These are phyloP conservation scores for Chalciporus sp. DNA, from an alignment of 1,284 basidiomycete genomes.

Conservation along the genomic window DNA sequence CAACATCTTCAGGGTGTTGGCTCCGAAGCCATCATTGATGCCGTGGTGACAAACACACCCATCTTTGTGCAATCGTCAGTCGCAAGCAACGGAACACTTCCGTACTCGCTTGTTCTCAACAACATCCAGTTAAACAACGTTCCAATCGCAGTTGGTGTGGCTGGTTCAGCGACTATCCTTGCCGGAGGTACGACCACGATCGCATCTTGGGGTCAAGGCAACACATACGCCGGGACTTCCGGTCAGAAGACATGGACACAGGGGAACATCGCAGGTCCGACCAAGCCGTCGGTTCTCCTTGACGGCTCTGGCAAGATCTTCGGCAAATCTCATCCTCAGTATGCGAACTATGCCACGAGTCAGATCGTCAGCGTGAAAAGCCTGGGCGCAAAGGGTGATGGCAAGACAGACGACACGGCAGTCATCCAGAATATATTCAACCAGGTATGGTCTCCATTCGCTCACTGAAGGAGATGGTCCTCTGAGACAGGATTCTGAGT, in stretches of 20 bases:
- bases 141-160: constrained; percentile 48
- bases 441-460: constrained; percentile 16
- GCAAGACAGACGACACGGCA: constrained; percentile 53
- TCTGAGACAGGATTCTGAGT: constrained; percentile 7
- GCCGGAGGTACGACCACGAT: constrained; percentile 45
- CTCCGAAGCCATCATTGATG: constrained; percentile 51
- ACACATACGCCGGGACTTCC: constrained; percentile 48
- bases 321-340: constrained; percentile 51
- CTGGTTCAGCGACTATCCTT: constrained; percentile 21
- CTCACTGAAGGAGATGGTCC: no score
- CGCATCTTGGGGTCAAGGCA: constrained; percentile 51
- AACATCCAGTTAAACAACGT: constrained; percentile 45
- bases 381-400: constrained; percentile 55
- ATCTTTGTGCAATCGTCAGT: constrained; percentile 30
- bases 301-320: constrained; percentile 46
- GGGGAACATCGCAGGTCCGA: constrained; percentile 34
- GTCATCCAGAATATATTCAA: constrained; percentile 50
- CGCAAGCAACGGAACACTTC: constrained; percentile 31
- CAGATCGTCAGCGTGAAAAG: constrained; percentile 53
- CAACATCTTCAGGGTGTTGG: constrained; percentile 38
- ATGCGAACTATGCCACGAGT: constrained; percentile 41
- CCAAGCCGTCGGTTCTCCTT: constrained; percentile 43
- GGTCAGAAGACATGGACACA: constrained; percentile 28
- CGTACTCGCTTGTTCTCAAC: constrained; percentile 47
- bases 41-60: constrained; percentile 40